Percentiles rank a stretch among this genome's conserved stretches.
Conservation (phyloP, 305 asterid genomes). For the Fraxinus ornus region DNA sequence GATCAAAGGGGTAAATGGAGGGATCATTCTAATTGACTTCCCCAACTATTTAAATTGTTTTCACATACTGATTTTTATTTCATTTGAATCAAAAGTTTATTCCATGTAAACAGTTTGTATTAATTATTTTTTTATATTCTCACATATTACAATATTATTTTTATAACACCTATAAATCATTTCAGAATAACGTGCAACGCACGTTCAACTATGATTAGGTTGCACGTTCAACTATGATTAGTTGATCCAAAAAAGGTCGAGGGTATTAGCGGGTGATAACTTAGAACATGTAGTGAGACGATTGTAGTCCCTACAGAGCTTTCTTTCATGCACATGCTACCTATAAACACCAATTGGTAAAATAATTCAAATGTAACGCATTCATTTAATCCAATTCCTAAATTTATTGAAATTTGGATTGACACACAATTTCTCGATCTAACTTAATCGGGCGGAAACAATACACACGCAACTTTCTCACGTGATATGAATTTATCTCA, state of each 20-base stretch:
- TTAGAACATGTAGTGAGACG: not conserved
- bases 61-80: too few species aligned
- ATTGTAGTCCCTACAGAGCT: not conserved
- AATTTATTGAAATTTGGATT: not conserved
- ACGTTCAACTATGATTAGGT: too few species aligned
- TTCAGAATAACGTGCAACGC: too few species aligned
- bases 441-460: not conserved
- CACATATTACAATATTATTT: too few species aligned
- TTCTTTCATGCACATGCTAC: not conserved
- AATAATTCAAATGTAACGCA: not conserved
- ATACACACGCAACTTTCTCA: not conserved
- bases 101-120: too few species aligned
- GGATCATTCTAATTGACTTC: too few species aligned
- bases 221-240: too few species aligned
- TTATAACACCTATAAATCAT: too few species aligned
- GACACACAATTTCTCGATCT: not conserved
- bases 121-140: too few species aligned
- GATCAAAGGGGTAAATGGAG: too few species aligned
- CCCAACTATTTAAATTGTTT: too few species aligned
- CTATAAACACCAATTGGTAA: not conserved
- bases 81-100: too few species aligned
- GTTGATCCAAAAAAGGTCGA: not conserved
- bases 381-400: not conserved
- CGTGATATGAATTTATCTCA: not conserved
- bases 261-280: not conserved